Base-by-base conservation (phyloP, 2,329 filamentous ascomycete species). In the Coleophoma cylindrospora region DNA sequence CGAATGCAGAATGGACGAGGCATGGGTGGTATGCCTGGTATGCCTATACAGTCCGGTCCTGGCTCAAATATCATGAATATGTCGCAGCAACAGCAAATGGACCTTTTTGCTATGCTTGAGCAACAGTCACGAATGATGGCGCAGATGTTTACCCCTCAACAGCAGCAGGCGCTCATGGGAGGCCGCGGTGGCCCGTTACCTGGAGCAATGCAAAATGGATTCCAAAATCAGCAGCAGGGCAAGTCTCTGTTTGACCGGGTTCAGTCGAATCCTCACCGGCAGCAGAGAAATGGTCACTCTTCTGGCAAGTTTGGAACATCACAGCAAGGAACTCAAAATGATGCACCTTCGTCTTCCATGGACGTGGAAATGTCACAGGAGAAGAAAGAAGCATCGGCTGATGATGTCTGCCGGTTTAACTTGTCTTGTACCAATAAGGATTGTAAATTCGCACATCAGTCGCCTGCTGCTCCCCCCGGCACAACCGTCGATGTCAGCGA, bases 401-500 rank as follows among this genome's bases (percentile, higher is more conserved):
- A 88, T 45, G 87, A 76, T 13, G 74, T 92, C 54, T 99, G 94
- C 80, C 89, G 87, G 63, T 99, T 84, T 75, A 96, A 97, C 71
- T 74, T 94, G 48, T 77, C 81, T 55, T 99, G 94, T 74, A 89
- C 87, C 37, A 95, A 95, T 69, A 83, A 82, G 59, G 89, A 95
- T 54, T 99, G 94, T 72, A 87, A 86, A 57, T 99, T 90, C 67
- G 94, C 90, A 15, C 94, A 99, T 64, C 92, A 96, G 71, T 96
- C 91, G 14, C 91, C 94, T 2, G 91, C 88, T 2, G 91, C 92
- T 33, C 87, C 89, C 3, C 85, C 86, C 2, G 88, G 87, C 27
- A 81, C 80, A 2, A 78, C 84, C 0, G 76, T 97, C 51, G 94
- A 97, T 66, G 77, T 91, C 58, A 81, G 77, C 51, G 90, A 95